Conservation (phyloP, 805 yeast species). For the Wickerhamomyces silvicola region DNA sequence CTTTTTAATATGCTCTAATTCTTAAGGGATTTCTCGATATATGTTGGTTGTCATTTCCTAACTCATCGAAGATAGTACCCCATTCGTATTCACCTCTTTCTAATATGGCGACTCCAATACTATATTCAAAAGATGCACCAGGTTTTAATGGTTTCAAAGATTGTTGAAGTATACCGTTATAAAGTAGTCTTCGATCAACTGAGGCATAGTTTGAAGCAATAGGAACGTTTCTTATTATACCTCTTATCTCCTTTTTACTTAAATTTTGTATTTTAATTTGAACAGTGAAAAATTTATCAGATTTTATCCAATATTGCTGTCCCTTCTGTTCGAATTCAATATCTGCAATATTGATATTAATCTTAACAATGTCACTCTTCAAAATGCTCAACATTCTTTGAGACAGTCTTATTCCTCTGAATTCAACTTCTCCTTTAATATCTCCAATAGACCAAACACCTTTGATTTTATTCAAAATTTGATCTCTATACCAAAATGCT, state of each 20-base stretch:
- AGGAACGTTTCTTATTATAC: constrained; percentile 58
- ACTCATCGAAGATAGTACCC: constrained; percentile 56
- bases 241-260: constrained; percentile 30
- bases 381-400: constrained; percentile 53
- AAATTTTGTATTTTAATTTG: constrained; percentile 42
- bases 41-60: constrained; percentile 29
- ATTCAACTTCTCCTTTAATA: constrained; percentile 53
- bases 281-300: constrained; percentile 49
- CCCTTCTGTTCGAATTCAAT: constrained; percentile 20
- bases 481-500: constrained; percentile 77
- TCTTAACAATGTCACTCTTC: constrained; percentile 39
- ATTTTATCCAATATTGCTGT: constrained; percentile 25
- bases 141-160: constrained; percentile 37
- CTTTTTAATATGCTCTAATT: constrained; percentile 16
- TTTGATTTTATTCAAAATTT: constrained; percentile 46
- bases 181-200: constrained; percentile 53
- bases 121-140: constrained; percentile 34
- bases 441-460: constrained; percentile 60
- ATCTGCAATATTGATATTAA: constrained; percentile 27
- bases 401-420: constrained; percentile 59
- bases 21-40: constrained; percentile 33
- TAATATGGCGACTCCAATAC: constrained; percentile 55
- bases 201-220: constrained; percentile 28
- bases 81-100: constrained; percentile 81
- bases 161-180: constrained; percentile 69